Percentiles rank a stretch among this genome's conserved stretches.
phyloP scores from a whole-genome alignment of 768 basidiomycete genomes.

The Podaxis rugospora region DNA sequence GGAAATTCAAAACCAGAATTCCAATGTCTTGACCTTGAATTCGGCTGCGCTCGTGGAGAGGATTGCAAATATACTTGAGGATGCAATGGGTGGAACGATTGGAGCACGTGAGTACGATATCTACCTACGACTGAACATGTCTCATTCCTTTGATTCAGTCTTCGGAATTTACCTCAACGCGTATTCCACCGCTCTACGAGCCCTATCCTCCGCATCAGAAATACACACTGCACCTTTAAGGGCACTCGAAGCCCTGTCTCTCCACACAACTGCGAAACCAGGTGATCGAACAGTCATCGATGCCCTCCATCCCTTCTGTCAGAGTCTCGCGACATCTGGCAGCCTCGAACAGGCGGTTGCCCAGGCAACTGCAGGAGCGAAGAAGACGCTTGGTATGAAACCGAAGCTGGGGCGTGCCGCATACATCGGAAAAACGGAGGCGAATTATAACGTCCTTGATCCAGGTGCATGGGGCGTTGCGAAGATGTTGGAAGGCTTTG shows the following conservation, averaged over 20 bases:
- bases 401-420: conserved; percentile 46
- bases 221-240: conserved; percentile 13
- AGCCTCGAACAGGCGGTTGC: conserved; percentile 28
- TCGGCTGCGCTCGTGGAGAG: conserved; percentile 21
- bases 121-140: conserved; percentile 3
- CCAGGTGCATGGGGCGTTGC: conserved; percentile 55
- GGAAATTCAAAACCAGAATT: neutral
- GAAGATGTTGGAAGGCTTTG: conserved; percentile 35
- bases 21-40: neutral
- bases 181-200: conserved; percentile 22
- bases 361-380: conserved; percentile 38
- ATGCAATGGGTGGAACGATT: conserved; percentile 52
- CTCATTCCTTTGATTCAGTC: conserved; percentile 22
- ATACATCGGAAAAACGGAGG: conserved; percentile 23
- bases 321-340: conserved; percentile 20
- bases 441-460: conserved; percentile 28
- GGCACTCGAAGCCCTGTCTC: conserved; percentile 27
- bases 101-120: conserved; percentile 36
- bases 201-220: neutral
- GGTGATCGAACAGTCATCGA: conserved; percentile 59
- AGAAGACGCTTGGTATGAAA: conserved; percentile 41
- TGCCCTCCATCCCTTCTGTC: conserved; percentile 44
- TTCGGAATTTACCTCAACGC: conserved; percentile 41
- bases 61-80: conserved; percentile 41
- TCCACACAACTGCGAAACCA: conserved; percentile 46